Base-by-base conservation (phyloP, 176 grass and related monocot genomes). In the Eragrostis nindensis region DNA sequence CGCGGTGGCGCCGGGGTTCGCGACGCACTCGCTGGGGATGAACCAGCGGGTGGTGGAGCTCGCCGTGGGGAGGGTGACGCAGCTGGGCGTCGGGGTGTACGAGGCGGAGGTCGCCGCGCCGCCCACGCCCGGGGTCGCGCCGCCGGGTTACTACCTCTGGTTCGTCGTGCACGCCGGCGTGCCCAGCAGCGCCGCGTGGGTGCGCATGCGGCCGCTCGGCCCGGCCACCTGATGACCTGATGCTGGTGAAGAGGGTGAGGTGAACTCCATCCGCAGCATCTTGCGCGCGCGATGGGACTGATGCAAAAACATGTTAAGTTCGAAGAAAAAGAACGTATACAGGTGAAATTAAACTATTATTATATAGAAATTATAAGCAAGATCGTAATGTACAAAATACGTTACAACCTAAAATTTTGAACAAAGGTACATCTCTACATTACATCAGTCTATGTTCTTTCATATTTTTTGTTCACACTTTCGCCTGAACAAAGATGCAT, bases 1-100 rank as follows among this genome's bases (percentile, higher is more conserved):
- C 2, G 80, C 80, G 21, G 71, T 97, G 78, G 85, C 92, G 22
- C 94, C 92, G n/a, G 92, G 72, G 25, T 97, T 97, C 70, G 87
- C 83, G 27, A 92, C 92, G 39, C 92, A 97, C 68, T 87, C 92
- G 18, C 56, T 97, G 36, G 92, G 94, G 87, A 97, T 97, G 94
- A 97, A 94, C 86, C 92, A 97, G 83, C 47, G 90, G 25, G 72
- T 87, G 60, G 87, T 97, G 68, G 62, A 32, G 50, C 70, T 97
- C 38, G 52, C 48, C 7, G 77, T 92, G 52, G 61, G 70, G 67
- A 80, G 69, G 70, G 75, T 94, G 50, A 77, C 40, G 73, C 22
- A 32, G 85, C 36, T 87, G 13, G 82, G 49, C 2, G 19, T 36
- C 3, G 60, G 85, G 8, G 38, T 78, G 36, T 94, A 87, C 69